A percentile compares a stretch with the other conserved stretches of the same genome.
Evolutionary conservation across 768 basidiomycete species (phyloP).

Genomic region (Grammothele lineata): DNA sequence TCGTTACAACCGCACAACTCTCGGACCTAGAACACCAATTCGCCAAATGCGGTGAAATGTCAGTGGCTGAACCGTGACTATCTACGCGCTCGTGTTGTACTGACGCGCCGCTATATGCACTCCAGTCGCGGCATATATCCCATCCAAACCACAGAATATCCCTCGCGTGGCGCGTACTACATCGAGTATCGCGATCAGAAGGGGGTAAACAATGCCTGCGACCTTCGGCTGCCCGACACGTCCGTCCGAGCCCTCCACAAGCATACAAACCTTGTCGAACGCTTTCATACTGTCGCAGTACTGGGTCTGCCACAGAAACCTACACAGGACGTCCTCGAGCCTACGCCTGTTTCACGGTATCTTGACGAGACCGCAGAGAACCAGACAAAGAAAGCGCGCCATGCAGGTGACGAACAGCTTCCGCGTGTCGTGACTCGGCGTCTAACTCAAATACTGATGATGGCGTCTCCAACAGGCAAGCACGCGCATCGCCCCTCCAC

Average conservation of each 20-base stretch:
- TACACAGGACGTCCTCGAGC: background rate
- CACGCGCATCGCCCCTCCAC: too few relatives aligned
- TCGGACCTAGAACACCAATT: too few relatives aligned
- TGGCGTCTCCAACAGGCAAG: too few relatives aligned
- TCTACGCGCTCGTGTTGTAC: too few relatives aligned
- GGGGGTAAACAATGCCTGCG: slow-evolving; percentile 8
- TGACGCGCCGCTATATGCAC: slow-evolving; percentile 1
- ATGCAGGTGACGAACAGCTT: background rate
- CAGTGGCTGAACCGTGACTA: too few relatives aligned
- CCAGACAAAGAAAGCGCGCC: too few relatives aligned
- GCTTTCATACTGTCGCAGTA: slow-evolving; percentile 7
- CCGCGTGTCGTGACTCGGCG: too few relatives aligned
- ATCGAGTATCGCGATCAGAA: slow-evolving; percentile 19
- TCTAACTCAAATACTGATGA: background rate
- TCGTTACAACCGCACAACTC: slow-evolving; percentile 24
- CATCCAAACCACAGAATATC: background rate
- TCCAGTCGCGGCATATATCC: slow-evolving; percentile 11
- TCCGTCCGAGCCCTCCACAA: slow-evolving; percentile 8
- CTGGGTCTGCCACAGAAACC: slow-evolving; percentile 6
- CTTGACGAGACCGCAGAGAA: too few relatives aligned
- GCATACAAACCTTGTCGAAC: slow-evolving; percentile 13
- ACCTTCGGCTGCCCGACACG: slow-evolving; percentile 4
- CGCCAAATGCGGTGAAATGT: slow-evolving; percentile 21
- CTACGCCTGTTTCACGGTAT: too few relatives aligned
- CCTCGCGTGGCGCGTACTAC: slow-evolving; percentile 8